A percentile compares a stretch with the other conserved stretches of the same genome.
Evolutionary conservation across 768 basidiomycete genomes (phyloP).

Genomic region (Cubamyces sp.): DNA sequence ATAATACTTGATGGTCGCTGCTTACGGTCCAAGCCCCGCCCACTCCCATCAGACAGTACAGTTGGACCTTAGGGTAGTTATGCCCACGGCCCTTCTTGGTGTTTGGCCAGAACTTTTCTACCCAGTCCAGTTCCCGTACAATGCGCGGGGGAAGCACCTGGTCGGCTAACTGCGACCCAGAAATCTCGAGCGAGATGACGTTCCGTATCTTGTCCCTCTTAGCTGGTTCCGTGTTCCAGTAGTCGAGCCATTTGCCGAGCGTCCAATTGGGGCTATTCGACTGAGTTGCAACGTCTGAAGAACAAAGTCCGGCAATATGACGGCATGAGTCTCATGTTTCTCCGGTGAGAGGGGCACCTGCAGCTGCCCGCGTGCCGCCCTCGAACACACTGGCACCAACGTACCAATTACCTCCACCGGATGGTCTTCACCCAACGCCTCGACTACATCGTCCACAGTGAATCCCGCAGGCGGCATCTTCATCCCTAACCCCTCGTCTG

Average conservation of each 20-base stretch:
- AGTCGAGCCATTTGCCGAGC: constrained; percentile 88
- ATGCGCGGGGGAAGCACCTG: constrained; percentile 81
- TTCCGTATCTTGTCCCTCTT: constrained; percentile 88
- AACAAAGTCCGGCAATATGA: constrained; percentile 7
- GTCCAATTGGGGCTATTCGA: constrained; percentile 88
- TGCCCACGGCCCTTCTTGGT: constrained; percentile 70
- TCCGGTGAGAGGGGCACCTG: background rate
- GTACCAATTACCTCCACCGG: constrained; percentile 92
- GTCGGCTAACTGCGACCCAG: constrained; percentile 80
- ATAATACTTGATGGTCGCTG: constrained; percentile 16
- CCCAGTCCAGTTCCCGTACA: constrained; percentile 93
- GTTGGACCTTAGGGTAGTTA: constrained; percentile 88
- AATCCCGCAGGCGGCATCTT: constrained; percentile 77
- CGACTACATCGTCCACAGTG: constrained; percentile 80
- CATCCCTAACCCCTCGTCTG: constrained; percentile 85
- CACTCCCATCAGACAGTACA: constrained; percentile 98
- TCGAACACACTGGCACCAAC: constrained; percentile 25
- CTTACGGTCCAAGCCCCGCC: constrained; percentile 91
- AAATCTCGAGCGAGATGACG: constrained; percentile 94
- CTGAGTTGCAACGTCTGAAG: constrained; percentile 84
- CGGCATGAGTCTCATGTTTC: constrained; percentile 7
- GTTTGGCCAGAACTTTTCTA: constrained; percentile 92
- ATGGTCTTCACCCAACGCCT: constrained; percentile 74
- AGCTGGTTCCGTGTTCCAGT: constrained; percentile 69
- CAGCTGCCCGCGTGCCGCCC: background rate